A percentile compares a stretch with the other conserved stretches of the same genome.
Evolutionary conservation across 1,284 basidiomycete species (phyloP).

Genomic region (Grifola frondosa): DNA sequence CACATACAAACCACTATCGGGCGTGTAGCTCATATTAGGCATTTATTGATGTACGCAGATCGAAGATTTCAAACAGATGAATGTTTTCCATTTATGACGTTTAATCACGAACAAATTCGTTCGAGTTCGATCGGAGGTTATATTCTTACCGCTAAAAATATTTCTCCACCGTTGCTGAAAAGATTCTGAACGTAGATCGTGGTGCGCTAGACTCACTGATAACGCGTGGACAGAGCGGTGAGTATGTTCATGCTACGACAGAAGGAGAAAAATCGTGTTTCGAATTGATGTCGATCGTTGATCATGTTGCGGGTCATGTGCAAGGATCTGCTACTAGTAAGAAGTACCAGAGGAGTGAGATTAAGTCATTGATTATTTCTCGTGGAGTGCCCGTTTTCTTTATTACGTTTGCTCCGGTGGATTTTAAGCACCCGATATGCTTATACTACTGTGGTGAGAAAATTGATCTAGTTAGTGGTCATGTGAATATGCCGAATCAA

Average conservation of each 20-base stretch:
- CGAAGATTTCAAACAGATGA: no score
- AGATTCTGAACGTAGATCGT: neutral
- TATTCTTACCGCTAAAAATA: no score
- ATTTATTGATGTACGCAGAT: no score
- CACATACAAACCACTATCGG: no score
- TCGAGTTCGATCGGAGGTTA: no score
- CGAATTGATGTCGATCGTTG: neutral
- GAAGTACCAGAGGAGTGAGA: constrained; percentile 3
- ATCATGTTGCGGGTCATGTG: neutral
- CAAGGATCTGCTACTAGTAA: neutral
- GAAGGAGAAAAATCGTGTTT: neutral
- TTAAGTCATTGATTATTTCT: neutral
- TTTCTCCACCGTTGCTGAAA: no score
- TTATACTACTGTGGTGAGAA: constrained; percentile 12
- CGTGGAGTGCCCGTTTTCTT: neutral
- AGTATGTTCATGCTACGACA: neutral
- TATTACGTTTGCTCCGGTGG: constrained; percentile 1
- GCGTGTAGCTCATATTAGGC: no score
- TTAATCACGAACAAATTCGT: no score
- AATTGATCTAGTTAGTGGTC: constrained; percentile 1
- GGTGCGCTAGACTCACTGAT: neutral
- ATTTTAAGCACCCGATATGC: constrained; percentile 8
- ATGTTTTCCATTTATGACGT: no score
- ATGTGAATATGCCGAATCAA: neutral
- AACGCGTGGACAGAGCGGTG: neutral